Base-by-base conservation (phyloP, 2,329 filamentous ascomycete species). In the Xylariaceae sp. region DNA sequence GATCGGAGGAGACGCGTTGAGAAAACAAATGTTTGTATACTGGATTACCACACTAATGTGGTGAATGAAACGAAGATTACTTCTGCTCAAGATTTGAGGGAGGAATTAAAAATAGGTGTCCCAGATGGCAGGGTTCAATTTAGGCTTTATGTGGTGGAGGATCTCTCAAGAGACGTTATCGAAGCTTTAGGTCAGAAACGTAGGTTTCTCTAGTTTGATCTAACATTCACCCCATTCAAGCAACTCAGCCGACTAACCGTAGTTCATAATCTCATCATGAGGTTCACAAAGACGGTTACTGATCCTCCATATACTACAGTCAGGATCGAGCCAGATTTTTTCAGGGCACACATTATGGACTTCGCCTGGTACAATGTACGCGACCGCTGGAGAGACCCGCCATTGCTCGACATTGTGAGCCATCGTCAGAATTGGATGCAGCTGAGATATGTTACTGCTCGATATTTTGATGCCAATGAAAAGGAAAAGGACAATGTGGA, bases 331-430 rank as follows among this genome's bases (percentile, higher is more conserved):
- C 61, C 63, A 14, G 63, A 65, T 11, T 55, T 64, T n/a, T 65
- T 67, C 16, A 48, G 67, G 21, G 62, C 65, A 2, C 67, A 70
- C 16, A 61, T 70, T 4, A 49, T 56, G 2, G 67, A 69, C 47
- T 64, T 58, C 24, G 61, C 62, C 0, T 70, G 67, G 67, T 61
- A 63, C 21, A 70, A 70, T 24, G 60, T 68, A 6, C 65, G 61
- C 45, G 68, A 70, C 46, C 59, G 60, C 16, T 70, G 64, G 66
- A 58, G 64, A n/a, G 63, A 66, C 28, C 65, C 67, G 11, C 64
- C 68, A 1, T 51, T 60, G 26, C 63, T 69, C 4, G 63, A 65
- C 26, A 51, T 65, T n/a, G 60, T 62, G 11, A 50, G 55, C 19
- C 59, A 56, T 24, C 45, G 52, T 17, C 62, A 64, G 26, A 66